Evolutionary conservation across 2,329 filamentous ascomycete genomes (phyloP).

Genomic region (Penicillium corylophilum): DNA sequence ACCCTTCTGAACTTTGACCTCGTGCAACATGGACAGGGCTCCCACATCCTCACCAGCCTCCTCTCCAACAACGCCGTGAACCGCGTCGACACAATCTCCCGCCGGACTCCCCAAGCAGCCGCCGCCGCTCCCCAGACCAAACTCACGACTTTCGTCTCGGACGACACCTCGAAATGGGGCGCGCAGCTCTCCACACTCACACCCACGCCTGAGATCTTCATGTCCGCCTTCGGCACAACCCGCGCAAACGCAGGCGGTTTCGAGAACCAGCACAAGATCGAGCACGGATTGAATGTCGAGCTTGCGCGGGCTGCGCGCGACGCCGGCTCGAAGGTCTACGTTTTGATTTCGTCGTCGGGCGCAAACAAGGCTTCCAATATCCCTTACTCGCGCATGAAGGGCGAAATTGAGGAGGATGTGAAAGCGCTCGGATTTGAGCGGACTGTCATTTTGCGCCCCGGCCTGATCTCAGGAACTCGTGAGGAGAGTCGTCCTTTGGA

Average conservation of each 20-base stretch:
- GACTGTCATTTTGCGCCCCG: slow-evolving; percentile 72
- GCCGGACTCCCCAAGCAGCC: slow-evolving; percentile 39
- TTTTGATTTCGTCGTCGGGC: slow-evolving; percentile 66
- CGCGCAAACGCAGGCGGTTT: slow-evolving; percentile 71
- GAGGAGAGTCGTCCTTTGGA: slow-evolving; percentile 62
- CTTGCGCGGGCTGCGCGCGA: slow-evolving; percentile 72
- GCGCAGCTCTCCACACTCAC: slow-evolving; percentile 55
- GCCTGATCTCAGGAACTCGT: slow-evolving; percentile 70
- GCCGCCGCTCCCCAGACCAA: slow-evolving; percentile 57
- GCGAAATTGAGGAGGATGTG: slow-evolving; percentile 77
- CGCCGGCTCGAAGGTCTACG: slow-evolving; percentile 70
- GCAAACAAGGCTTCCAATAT: slow-evolving; percentile 55
- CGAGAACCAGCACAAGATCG: slow-evolving; percentile 80
- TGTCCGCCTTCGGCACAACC: slow-evolving; percentile 80
- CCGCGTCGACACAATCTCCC: slow-evolving; percentile 47
- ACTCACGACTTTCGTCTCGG: slow-evolving; percentile 64
- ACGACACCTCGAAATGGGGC: slow-evolving; percentile 70
- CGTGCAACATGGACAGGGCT: slow-evolving; percentile 56
- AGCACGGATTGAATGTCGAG: slow-evolving; percentile 80
- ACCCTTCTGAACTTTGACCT: slow-evolving; percentile 9
- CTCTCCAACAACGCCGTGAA: slow-evolving; percentile 39
- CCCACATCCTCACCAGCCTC: slow-evolving; percentile 65
- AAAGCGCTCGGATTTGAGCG: slow-evolving; percentile 72
- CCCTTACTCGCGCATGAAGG: slow-evolving; percentile 72
- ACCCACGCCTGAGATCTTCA: slow-evolving; percentile 63